Base-by-base conservation (phyloP, 768 basidiomycete genomes). In the Rhodotorula diobovata region DNA sequence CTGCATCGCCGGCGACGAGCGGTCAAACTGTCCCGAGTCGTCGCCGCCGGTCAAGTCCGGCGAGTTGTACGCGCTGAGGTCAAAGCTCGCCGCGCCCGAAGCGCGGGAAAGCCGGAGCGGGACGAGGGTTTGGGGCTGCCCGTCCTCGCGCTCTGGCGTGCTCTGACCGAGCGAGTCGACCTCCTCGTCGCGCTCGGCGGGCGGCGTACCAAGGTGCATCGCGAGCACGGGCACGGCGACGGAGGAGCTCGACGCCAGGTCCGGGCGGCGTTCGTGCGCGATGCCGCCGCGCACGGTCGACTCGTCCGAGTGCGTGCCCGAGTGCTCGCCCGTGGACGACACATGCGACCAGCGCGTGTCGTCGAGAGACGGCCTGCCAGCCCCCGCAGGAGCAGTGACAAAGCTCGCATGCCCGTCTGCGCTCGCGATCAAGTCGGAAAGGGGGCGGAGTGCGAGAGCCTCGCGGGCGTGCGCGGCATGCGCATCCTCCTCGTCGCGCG, bases 271-370 rank as follows among this genome's bases (percentile, higher is more conserved):
- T 18, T 46, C 46, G 21, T n/a, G 48, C 48, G 11, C 16, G 21
- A 51, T 56, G 0, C 55, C 61, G 4, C 61, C 61, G 30, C 67
- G 43, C n/a, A 68, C 34, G 1, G 67, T 68, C n/a, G 67, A 68
- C 2, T 16, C 34, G 28, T 63, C 67, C 21, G 54, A 58, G 5
- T 34, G 61, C 20, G 54, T 61, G 51, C 39, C 30, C 56, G 28
- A 58, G 10, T 34, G 61, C 20, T 54, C 67, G 51, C 50, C 30
- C 50, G 28, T 2, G 4, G 51, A 30, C 51, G 51, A 53, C 51
- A 12, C 28, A 14, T 53, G n/a, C 51, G 51, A 50, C 48, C 48
- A 39, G 57, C 37, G 39, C 39, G 45, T 32, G 43, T 68, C 53
- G 28, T 18, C 28, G 23, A 12, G 12, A 1, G 8, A 39, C 28